Conservation (phyloP, 176 grass and related monocot genomes). For the Eragrostis curvula region DNA sequence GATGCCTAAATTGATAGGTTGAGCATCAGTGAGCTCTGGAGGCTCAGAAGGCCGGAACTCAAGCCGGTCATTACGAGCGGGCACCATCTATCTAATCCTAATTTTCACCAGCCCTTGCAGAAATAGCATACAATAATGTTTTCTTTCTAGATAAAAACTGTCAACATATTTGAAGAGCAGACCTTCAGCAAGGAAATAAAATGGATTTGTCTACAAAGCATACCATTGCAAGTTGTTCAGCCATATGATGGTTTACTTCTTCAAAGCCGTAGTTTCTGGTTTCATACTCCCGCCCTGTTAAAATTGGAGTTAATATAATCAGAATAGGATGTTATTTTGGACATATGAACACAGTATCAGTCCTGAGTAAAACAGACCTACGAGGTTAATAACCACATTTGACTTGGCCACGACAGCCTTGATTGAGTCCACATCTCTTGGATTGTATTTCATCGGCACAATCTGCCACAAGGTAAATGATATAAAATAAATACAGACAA, state of each 20-base stretch:
- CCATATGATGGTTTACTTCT: constrained; percentile 92
- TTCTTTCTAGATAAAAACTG: neutral
- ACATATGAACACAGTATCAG: neutral
- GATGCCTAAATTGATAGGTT: neutral
- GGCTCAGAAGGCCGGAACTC: neutral
- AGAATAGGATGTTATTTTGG: constrained; percentile 2
- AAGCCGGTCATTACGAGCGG: neutral
- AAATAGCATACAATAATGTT: constrained; percentile 8
- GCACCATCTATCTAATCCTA: constrained; percentile 11
- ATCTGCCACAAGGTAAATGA: constrained; percentile 57
- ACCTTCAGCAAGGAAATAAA: constrained; percentile 15
- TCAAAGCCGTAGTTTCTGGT: constrained; percentile 98
- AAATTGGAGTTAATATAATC: constrained; percentile 23
- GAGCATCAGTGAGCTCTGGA: neutral
- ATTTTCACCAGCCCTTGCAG: neutral
- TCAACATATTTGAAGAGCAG: constrained; percentile 14
- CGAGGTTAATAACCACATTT: constrained; percentile 96
- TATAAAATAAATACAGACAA: constrained; percentile 10
- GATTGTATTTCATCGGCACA: constrained; percentile 92
- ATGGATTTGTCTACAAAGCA: constrained; percentile 28
- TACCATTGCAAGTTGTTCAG: constrained; percentile 90
- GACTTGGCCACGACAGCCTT: constrained; percentile 95
- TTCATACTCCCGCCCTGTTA: constrained; percentile 84
- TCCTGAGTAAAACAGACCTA: constrained; percentile 60
- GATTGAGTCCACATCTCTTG: constrained; percentile 89